Evolutionary conservation across 768 basidiomycete genomes (phyloP), one percentile per base, ranked within the genome.

Genomic region (Boletus edulis): DNA sequence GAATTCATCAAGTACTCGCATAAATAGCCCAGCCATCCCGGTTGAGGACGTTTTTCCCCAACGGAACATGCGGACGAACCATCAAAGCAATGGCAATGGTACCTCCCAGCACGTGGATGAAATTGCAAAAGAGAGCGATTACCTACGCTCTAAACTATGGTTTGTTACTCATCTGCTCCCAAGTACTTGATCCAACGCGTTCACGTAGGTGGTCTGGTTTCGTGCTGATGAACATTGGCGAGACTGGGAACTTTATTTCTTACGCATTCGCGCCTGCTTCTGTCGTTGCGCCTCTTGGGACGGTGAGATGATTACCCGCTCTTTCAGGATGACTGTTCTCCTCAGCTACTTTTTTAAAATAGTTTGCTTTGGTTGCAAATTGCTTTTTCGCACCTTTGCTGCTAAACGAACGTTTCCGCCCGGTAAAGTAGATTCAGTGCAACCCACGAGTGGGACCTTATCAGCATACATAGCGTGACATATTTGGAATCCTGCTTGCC

Each of bases 281-380:
- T n/a, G 75, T 95, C 5, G 94, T 98, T 13, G 94, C 96, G 0
- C 96, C 96, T 29, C 77, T 98, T 12, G 96, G 96, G n/a, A 94
- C 92, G 43, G 94, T 96, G 62, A 73, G 85, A 54, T 22, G 5
- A 73, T 41, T 20, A 11, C 17, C 15, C 48, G 8, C 31, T n/a
- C 27, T 31, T 52, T 39, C 31, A 24, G 15, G 27, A 18, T 27
- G 47, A 47, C 47, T 41, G 17, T 34, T 10, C 14, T 6, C 14
- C 52, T 56, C 20, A 60, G 22, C 38, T 5, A 8, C 11, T 34
- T n/a, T 18, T 41, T n/a, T 41, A 18, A 51, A 93, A n/a, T n/a
- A n/a, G 86, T 89, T 93, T 70, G 93, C 94, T 3, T 77, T 98
- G n/a, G 85, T 96, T 55, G 92, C 96, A 14, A 98, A 98, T 69